These are phyloP conservation scores for Myxozyma vanderwaltii DNA, from an alignment of 805 yeast species.

Conservation along the genomic window DNA sequence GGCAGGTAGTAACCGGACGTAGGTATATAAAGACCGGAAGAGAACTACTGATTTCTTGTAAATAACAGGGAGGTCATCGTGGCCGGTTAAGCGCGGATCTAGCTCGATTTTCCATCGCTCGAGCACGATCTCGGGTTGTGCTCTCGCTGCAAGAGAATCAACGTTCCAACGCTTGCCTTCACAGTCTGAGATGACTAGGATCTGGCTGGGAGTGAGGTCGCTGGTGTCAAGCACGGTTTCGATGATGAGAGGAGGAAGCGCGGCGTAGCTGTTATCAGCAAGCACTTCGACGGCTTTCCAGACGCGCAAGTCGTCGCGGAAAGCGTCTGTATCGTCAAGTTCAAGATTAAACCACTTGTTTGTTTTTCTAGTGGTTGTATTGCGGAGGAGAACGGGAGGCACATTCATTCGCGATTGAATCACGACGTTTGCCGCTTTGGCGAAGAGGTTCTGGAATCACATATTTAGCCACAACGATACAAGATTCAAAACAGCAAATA, in stretches of 20 bases:
- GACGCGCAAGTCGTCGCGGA: conserved; percentile 59
- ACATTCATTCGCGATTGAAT: conserved; percentile 40
- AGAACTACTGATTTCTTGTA: conserved; percentile 74
- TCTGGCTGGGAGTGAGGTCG: conserved; percentile 56
- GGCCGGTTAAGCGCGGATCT: conserved; percentile 48
- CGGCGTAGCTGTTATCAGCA: background rate
- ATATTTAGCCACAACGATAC: background rate
- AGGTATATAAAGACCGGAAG: conserved; percentile 72
- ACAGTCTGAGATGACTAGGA: conserved; percentile 60
- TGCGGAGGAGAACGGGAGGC: conserved; percentile 32
- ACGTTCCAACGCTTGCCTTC: conserved; percentile 47
- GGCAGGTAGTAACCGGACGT: conserved; percentile 69
- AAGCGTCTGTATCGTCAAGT: conserved; percentile 43
- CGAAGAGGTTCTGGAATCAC: conserved; percentile 43
- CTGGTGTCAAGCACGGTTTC: conserved; percentile 79
- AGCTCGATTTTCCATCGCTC: conserved; percentile 93
- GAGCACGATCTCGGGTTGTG: conserved; percentile 71
- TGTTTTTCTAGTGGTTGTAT: conserved; percentile 34
- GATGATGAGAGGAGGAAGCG: conserved; percentile 75
- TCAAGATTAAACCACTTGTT: conserved; percentile 48
- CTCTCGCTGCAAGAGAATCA: conserved; percentile 57
- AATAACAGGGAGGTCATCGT: conserved; percentile 61
- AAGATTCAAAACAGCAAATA: background rate
- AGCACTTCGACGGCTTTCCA: conserved; percentile 53
- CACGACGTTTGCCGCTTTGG: conserved; percentile 45